Conservation (phyloP, 2,329 filamentous ascomycete species). For the Periconia sp. region DNA sequence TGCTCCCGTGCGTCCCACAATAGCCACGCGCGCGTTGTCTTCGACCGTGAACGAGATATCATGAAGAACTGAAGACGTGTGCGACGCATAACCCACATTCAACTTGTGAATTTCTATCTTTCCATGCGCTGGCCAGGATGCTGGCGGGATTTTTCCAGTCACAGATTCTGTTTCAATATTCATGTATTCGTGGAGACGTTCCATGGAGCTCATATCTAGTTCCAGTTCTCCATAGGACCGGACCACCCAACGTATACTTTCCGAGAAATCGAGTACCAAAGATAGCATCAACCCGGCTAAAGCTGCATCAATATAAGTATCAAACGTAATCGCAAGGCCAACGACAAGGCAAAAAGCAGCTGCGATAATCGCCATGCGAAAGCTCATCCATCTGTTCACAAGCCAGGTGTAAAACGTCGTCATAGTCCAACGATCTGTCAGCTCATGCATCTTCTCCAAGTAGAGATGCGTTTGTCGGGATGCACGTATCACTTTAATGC, state of each 20-base stretch:
- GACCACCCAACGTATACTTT: neutral
- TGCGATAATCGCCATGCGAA: neutral
- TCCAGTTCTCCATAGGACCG: neutral
- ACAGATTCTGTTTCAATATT: neutral
- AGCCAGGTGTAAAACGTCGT: neutral
- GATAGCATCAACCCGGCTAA: neutral
- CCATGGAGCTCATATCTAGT: neutral
- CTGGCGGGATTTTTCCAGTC: too few species aligned
- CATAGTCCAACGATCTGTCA: neutral
- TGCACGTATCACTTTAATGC: neutral
- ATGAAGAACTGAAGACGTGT: neutral
- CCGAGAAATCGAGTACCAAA: neutral
- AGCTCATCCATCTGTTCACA: neutral
- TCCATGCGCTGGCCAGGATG: neutral
- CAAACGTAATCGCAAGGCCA: neutral
- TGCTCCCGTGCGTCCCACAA: neutral
- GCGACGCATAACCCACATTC: neutral
- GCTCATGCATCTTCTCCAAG: neutral
- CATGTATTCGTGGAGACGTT: neutral
- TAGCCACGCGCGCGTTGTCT: neutral
- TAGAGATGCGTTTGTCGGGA: neutral
- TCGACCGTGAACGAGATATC: neutral
- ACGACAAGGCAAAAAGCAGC: neutral
- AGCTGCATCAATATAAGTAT: neutral
- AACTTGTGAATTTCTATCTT: neutral